phyloP scores from a whole-genome alignment of 345 rosid species.

The Sisymbrium irio region DNA sequence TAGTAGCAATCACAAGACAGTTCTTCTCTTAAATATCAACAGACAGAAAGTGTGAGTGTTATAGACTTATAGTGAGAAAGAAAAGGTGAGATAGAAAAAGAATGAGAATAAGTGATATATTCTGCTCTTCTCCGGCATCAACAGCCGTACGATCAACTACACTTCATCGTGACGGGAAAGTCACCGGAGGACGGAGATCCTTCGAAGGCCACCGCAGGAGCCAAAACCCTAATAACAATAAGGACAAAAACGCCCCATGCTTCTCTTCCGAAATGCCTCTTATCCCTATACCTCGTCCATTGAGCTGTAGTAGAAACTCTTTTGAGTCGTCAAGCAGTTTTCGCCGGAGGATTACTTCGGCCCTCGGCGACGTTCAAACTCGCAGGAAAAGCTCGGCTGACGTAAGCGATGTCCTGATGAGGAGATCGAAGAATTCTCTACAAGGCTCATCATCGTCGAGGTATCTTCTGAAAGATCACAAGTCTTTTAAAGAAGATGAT shows the following conservation, averaged over 20 bases:
- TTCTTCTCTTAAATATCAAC: constrained; percentile 6
- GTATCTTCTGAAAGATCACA: constrained; percentile 60
- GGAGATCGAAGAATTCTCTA: constrained; percentile 26
- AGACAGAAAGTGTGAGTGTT: constrained; percentile 23
- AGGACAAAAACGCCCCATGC: constrained; percentile 45
- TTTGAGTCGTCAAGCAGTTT: constrained; percentile 25
- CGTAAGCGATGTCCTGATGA: constrained; percentile 35
- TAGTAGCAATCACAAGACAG: constrained; percentile 17
- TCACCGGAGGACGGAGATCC: constrained; percentile 43
- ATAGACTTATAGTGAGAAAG: not conserved
- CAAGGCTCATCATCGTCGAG: constrained; percentile 47
- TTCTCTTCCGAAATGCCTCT: constrained; percentile 33
- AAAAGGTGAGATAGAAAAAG: constrained; percentile 28
- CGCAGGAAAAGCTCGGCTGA: constrained; percentile 74
- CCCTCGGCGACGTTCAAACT: constrained; percentile 18
- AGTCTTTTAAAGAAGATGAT: constrained; percentile 34
- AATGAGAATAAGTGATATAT: constrained; percentile 68
- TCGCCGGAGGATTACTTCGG: constrained; percentile 47
- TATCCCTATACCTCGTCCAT: constrained; percentile 46
- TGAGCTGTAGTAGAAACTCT: constrained; percentile 30
- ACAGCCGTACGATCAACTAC: constrained; percentile 65
- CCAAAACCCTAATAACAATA: constrained; percentile 34
- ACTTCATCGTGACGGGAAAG: constrained; percentile 44
- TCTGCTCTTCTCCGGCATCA: constrained; percentile 80
- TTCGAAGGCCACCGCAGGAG: constrained; percentile 43